Base-by-base conservation (phyloP, 768 basidiomycete species). In the Auriscalpium microsporum region DNA sequence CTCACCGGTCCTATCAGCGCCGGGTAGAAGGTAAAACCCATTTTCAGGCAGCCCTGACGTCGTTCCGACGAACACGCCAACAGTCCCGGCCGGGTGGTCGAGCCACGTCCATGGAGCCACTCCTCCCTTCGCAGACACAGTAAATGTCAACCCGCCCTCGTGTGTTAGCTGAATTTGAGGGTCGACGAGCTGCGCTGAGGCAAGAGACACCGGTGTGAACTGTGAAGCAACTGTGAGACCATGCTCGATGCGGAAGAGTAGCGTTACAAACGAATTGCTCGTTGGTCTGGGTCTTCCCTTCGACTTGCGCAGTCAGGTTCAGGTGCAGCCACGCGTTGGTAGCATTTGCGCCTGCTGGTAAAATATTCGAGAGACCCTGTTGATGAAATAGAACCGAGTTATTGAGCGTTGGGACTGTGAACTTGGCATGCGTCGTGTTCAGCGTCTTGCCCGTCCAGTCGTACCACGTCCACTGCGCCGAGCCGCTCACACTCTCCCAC, bases 91-190 rank as follows among this genome's bases (percentile, higher is more conserved):
- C 0, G 81, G 80, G 64, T 82, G 80, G 53, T 82, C 81, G 1
- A 83, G 68, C 80, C 81, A 82, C 6, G 80, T 76, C 76, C 78
- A 82, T 0, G 75, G 69, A 0, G 76, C 80, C 5, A 82, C 81
- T 0, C 80, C 81, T 11, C 77, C 76, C 47, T 67, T 65, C 2
- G 80, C 81, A 4, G 78, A 79, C 5, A 83, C 63, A 1, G 73
- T 76, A 62, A 83, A 82, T 0, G 74, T 76, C 52, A 76, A 61
- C 56, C 76, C 64, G 8, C 63, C 50, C 0, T 60, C 56, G 11
- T 63, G 53, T 0, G 63, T 69, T 5, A 81, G 53, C 0, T 64
- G 56, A 44, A 82, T 78, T 56, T 71, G 17, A 0, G 81, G 81
- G 55, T 82, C 79, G 10, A 78, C 66, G 8, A 82, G 70, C n/a